These are phyloP conservation scores for Penicillium simplicissimum DNA, from an alignment of 495 filamentous ascomycete genomes.

Conservation along the genomic window DNA sequence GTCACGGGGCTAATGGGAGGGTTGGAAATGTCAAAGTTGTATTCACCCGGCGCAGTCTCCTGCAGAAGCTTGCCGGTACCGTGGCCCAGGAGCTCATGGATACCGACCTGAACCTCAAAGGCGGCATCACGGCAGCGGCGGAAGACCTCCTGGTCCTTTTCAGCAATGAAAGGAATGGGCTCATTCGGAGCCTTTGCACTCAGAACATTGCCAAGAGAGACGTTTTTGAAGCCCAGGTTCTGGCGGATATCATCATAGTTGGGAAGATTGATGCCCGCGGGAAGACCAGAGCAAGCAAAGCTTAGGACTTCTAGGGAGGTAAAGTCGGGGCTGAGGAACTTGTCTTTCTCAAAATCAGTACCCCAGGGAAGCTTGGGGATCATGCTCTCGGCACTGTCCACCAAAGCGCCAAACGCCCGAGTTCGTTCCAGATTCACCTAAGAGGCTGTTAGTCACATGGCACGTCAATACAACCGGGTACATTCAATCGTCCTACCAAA, in stretches of 20 bases:
- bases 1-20: slow-evolving; percentile 81
- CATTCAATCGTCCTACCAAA: slow-evolving; percentile 46
- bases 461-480: not conserved
- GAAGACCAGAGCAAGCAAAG: slow-evolving; percentile 78
- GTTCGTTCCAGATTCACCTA: slow-evolving; percentile 83
- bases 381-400: slow-evolving; percentile 74
- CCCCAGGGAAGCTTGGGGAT: slow-evolving; percentile 89
- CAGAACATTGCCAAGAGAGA: slow-evolving; percentile 86
- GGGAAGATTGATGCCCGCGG: slow-evolving; percentile 76
- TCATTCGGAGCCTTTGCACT: slow-evolving; percentile 88
- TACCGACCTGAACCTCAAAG: slow-evolving; percentile 93
- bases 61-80: slow-evolving; percentile 94
- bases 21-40: slow-evolving; percentile 80
- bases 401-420: slow-evolving; percentile 81
- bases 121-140: slow-evolving; percentile 77
- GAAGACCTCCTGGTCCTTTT: slow-evolving; percentile 73
- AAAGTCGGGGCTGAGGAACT: slow-evolving; percentile 92
- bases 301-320: slow-evolving; percentile 78
- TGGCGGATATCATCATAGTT: slow-evolving; percentile 97
- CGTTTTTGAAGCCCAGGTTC: slow-evolving; percentile 96
- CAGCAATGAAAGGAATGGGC: slow-evolving; percentile 81
- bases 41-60: slow-evolving; percentile 76
- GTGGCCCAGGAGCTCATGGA: slow-evolving; percentile 95
- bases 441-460: slow-evolving; percentile 31
- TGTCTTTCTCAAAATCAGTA: slow-evolving; percentile 90